Evolutionary conservation across 1,284 basidiomycete species (phyloP).

Genomic region (Wolfiporia cocos): DNA sequence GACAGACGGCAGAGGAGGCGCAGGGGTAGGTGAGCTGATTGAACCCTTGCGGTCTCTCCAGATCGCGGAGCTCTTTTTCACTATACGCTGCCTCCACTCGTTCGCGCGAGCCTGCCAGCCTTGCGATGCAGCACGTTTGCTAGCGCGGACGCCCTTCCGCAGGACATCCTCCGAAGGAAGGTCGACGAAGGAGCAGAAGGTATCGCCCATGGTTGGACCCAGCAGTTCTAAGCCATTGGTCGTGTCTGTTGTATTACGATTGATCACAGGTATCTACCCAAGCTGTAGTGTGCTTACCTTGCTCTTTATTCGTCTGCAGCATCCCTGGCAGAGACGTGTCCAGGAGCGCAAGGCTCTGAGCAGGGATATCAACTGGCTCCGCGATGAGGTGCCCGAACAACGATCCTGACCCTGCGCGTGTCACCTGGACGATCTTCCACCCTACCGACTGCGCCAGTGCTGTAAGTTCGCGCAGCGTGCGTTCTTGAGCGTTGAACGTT

Average conservation of each 20-base stretch:
- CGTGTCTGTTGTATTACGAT: too few relatives aligned
- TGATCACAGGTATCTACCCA: too few relatives aligned
- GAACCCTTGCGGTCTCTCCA: slow-evolving; percentile 3
- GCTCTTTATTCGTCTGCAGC: not conserved
- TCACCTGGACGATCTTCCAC: slow-evolving; percentile 59
- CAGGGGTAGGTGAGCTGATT: not conserved
- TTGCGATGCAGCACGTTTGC: slow-evolving; percentile 4
- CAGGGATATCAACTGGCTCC: slow-evolving; percentile 46
- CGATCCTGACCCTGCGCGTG: slow-evolving; percentile 50
- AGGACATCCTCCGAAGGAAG: slow-evolving; percentile 24
- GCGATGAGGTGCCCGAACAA: slow-evolving; percentile 65
- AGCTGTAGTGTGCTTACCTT: slow-evolving; percentile 2
- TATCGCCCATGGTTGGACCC: slow-evolving; percentile 21
- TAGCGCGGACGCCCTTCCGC: slow-evolving; percentile 6
- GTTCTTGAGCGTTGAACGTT: slow-evolving; percentile 64
- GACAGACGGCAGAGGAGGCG: not conserved
- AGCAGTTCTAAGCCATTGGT: too few relatives aligned
- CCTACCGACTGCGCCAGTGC: slow-evolving; percentile 53
- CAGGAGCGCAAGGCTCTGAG: slow-evolving; percentile 13
- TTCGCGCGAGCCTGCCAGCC: slow-evolving; percentile 7
- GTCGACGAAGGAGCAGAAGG: slow-evolving; percentile 22
- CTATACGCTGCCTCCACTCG: slow-evolving; percentile 4
- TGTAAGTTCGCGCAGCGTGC: slow-evolving; percentile 61
- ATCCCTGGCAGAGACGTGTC: slow-evolving; percentile 6
- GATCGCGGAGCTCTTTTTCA: slow-evolving; percentile 7